Evolutionary conservation across 768 basidiomycete species (phyloP).

Genomic region (Zangia roseola): DNA sequence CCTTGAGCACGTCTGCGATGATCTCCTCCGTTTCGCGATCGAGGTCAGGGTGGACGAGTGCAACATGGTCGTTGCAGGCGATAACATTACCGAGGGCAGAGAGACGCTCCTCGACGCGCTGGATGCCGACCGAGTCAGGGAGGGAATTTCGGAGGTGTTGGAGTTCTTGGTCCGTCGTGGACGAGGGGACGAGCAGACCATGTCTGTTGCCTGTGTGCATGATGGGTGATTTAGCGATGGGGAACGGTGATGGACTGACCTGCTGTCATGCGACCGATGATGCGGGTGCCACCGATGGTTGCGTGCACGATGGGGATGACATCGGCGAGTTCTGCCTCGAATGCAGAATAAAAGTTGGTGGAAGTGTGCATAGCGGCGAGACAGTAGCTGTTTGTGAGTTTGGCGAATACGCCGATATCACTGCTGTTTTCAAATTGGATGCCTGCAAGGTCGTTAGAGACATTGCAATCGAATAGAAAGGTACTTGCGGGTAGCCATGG

Average conservation of each 20-base stretch:
- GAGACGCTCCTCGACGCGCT: conserved; percentile 94
- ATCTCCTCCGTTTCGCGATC: conserved; percentile 99
- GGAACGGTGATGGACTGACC: conserved; percentile 42
- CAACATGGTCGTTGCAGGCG: conserved; percentile 98
- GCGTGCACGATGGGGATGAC: conserved; percentile 96
- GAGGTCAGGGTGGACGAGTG: conserved; percentile 96
- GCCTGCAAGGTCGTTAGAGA: conserved; percentile 44
- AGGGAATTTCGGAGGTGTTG: conserved; percentile 96
- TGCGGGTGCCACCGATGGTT: conserved; percentile 90
- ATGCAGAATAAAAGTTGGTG: conserved; percentile 97
- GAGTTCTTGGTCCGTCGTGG: conserved; percentile 96
- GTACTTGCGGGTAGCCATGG: conserved; percentile 68
- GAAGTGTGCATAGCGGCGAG: conserved; percentile 90
- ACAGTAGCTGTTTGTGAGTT: conserved; percentile 98
- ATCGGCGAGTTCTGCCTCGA: conserved; percentile 91
- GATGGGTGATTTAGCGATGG: not conserved
- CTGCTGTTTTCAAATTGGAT: conserved; percentile 92
- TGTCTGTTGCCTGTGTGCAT: conserved; percentile 79
- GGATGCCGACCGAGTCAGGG: conserved; percentile 90
- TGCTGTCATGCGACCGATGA: conserved; percentile 89
- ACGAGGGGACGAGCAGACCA: conserved; percentile 92
- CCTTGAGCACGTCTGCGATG: conserved; percentile 98
- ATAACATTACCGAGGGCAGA: conserved; percentile 98
- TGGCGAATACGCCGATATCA: conserved; percentile 96
- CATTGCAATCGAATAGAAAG: not conserved